Conservation (phyloP, 2,329 filamentous ascomycete species). For the Phaeosphaeria sp. region DNA sequence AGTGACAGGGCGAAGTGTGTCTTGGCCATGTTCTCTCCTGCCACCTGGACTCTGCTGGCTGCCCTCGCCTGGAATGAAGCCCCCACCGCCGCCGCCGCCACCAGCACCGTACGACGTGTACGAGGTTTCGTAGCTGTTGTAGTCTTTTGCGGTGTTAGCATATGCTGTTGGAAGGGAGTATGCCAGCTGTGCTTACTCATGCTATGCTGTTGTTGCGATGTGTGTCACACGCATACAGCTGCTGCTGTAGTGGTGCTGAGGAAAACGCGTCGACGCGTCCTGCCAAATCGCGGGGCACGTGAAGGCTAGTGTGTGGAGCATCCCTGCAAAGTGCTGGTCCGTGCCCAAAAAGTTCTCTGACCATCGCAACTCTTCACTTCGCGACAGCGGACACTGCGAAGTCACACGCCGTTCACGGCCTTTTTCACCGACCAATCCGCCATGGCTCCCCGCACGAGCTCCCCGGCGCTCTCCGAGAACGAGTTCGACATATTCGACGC, state of each 20-base stretch:
- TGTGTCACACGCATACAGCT: constrained; percentile 11
- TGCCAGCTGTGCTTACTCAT: constrained; percentile 25
- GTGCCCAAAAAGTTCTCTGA: constrained; percentile 27
- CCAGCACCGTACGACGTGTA: constrained; percentile 65
- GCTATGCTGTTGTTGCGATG: constrained; percentile 10
- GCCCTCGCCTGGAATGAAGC: constrained; percentile 64
- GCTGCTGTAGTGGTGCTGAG: constrained; percentile 13
- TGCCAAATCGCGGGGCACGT: constrained; percentile 29
- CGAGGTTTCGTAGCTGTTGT: constrained; percentile 52
- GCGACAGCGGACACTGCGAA: constrained; percentile 12
- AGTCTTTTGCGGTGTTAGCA: constrained; percentile 26
- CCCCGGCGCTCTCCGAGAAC: constrained; percentile 84
- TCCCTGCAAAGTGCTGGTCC: constrained; percentile 29
- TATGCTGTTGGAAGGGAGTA: no score
- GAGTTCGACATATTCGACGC: constrained; percentile 89
- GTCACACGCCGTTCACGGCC: constrained; percentile 12
- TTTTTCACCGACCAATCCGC: constrained; percentile 5
- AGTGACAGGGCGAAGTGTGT: constrained; percentile 90
- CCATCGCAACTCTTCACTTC: constrained; percentile 3
- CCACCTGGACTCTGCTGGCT: constrained; percentile 53
- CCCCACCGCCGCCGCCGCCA: constrained; percentile 63
- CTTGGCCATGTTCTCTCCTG: constrained; percentile 69
- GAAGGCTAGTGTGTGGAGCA: constrained; percentile 9
- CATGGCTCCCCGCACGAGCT: constrained; percentile 79
- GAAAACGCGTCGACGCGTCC: constrained; percentile 41